Conservation (phyloP, 106 monocot genomes). For the Phalaenopsis aphrodite region DNA sequence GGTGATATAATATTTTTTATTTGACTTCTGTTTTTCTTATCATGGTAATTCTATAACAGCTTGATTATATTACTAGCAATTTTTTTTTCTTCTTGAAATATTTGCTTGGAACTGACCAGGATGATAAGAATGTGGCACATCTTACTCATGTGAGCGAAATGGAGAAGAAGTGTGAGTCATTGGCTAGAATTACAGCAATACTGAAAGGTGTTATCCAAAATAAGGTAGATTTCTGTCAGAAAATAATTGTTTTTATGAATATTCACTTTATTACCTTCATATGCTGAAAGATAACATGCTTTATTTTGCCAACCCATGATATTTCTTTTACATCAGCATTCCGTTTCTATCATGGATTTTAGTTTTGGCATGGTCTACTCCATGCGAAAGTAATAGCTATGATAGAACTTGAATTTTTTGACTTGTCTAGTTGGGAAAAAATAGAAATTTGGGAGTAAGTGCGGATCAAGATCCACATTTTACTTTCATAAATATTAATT, state of each 20-base stretch:
- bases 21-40: not conserved
- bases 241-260: constrained; percentile 1
- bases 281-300: not conserved
- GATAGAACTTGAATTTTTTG: not conserved
- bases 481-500: not conserved
- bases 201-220: constrained; percentile 96
- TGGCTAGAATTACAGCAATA: constrained; percentile 87
- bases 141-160: constrained; percentile 98
- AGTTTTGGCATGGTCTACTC: not conserved
- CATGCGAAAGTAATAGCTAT: not conserved
- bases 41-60: not conserved
- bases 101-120: constrained; percentile 30
- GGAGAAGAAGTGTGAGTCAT: constrained; percentile 94
- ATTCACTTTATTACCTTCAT: not conserved
- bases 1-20: constrained; percentile 25
- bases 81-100: constrained; percentile 8
- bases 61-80: not conserved
- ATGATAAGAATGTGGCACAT: constrained; percentile 97
- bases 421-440: not conserved
- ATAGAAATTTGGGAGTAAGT: not conserved
- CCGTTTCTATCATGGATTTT: not conserved
- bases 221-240: constrained; percentile 42
- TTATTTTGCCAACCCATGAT: not conserved
- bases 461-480: not conserved
- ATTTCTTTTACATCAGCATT: not conserved